Evolutionary conservation across 139 green algal genomes (phyloP), one percentile per base, ranked within the genome.

Genomic region (Picocystis salinarum): DNA sequence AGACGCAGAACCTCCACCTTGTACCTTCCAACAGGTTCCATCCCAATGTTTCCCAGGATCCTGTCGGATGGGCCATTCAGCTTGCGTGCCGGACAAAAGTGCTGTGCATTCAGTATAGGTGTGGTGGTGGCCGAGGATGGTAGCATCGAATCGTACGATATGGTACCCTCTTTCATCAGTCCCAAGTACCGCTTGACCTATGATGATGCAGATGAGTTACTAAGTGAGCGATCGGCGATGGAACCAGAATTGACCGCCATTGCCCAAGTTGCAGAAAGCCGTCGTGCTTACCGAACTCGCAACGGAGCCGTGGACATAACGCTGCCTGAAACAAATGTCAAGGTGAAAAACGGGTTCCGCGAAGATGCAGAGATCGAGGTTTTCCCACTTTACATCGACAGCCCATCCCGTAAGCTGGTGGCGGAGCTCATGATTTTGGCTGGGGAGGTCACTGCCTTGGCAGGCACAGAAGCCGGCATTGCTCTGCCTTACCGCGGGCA

Each of bases 351-450:
- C n/a, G n/a, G n/a, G n/a, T n/a, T n/a, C n/a, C n/a, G n/a, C n/a
- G n/a, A n/a, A n/a, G n/a, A n/a, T n/a, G n/a, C n/a, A n/a, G n/a
- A n/a, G n/a, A n/a, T n/a, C n/a, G n/a, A n/a, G n/a, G n/a, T n/a
- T n/a, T n/a, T n/a, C n/a, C n/a, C n/a, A n/a, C n/a, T n/a, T n/a
- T n/a, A n/a, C n/a, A n/a, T n/a, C n/a, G n/a, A n/a, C 0, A 22
- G 11, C 50, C 28, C 29, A 7, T 30, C 50, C 19, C 30, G 4
- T 3, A 44, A 13, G 0, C 34, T 83, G 46, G 75, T 91, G 13
- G 59, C 66, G 2, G 79, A 93, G 66, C 72, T 90, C 62, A 93
- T 93, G 82, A 81, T 92, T 26, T 37, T 85, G 48, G 71, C 73
- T n/a, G 67, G 67, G 4, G 62, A 87, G 51, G 42, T 78, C 10